Base-by-base conservation (phyloP, 2,329 filamentous ascomycete species). In the Pseudogymnoascus sp. region DNA sequence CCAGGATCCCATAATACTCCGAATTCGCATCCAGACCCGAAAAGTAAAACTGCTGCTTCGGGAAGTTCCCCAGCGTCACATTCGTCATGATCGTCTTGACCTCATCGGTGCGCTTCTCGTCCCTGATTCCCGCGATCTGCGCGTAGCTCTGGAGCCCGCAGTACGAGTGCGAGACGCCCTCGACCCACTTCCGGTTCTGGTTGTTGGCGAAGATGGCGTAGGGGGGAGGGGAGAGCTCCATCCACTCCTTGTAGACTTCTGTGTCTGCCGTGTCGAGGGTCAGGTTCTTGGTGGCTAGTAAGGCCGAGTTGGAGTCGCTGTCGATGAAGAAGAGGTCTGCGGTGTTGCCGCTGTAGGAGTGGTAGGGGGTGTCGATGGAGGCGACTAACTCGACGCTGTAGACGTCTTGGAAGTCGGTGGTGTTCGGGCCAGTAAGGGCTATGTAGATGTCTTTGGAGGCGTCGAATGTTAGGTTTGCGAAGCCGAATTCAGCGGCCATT, bases 21-120 rank as follows among this genome's bases (percentile, higher is more conserved):
- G 88, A 87, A 68, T 85, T 90, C 3, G 82, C 77, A 65, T 91
- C 90, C 42, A 99, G 82, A 0, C 87, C 85, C 38, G 83, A 85
- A 59, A 97, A 81, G 69, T 93, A 91, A 74, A 99, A 96, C 71
- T 96, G 91, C 73, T 96, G 88, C 73, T 92, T 93, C 0, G 90
- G 90, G 65, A 87, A 79, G 61, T 84, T 84, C 3, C 85, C 85
- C 1, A 81, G 77, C 3, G 85, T 90, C 33, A 86, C 83, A 28
- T 80, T 86, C 2, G 87, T 93, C 80, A 96, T 89, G 40, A 83
- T 80, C 50, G 83, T 85, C 13, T 77, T 78, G 31, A 86, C 76
- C 63, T 72, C 75, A 64, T 73, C 80, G 60, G 79, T 75, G 65
- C 74, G 78, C 31, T 76, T 73, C 53, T 78, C 79, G 63, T 82